Percentiles rank a stretch among this genome's conserved stretches.
Conservation (phyloP, 2,329 filamentous ascomycete species). For the Aspergillus proliferans region DNA sequence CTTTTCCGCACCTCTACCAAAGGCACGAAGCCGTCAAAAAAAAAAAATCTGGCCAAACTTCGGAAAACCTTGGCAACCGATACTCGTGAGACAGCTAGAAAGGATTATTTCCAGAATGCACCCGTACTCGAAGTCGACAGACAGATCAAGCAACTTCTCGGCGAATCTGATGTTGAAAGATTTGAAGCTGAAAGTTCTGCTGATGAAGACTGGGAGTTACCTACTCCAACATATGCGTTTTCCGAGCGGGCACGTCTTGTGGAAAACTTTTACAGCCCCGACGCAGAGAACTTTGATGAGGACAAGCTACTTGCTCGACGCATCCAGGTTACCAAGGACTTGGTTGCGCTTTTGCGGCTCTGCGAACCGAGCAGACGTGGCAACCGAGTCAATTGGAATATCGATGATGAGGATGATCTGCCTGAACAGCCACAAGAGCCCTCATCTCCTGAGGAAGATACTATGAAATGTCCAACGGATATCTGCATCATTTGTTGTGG, state of each 20-base stretch:
- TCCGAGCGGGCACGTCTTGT: conserved; percentile 16
- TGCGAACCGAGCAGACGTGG: conserved; percentile 18
- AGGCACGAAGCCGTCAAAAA: conserved; percentile 8
- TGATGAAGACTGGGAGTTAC: conserved; percentile 65
- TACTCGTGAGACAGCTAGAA: conserved; percentile 17
- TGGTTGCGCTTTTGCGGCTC: conserved; percentile 18
- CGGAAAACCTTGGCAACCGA: conserved; percentile 15
- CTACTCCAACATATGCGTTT: conserved; percentile 19
- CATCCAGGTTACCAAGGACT: conserved; percentile 24
- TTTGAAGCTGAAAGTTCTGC: conserved; percentile 65
- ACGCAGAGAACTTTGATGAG: conserved; percentile 18
- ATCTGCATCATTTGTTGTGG: conserved; percentile 7
- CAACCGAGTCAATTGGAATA: conserved; percentile 18
- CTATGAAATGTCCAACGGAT: conserved; percentile 15
- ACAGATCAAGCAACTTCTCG: conserved; percentile 21
- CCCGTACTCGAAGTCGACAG: conserved; percentile 19
- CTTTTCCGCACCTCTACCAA: neutral
- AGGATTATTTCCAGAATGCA: conserved; percentile 20
- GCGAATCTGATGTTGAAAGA: conserved; percentile 50
- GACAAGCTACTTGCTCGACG: conserved; percentile 19
- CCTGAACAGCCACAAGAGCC: conserved; percentile 3
- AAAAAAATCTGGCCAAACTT: conserved; percentile 15
- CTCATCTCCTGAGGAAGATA: conserved; percentile 9
- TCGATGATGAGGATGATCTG: conserved; percentile 1
- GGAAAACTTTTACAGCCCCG: conserved; percentile 21